Evolutionary conservation across 495 filamentous ascomycete genomes (phyloP).

Genomic region (Trichoderma gamsii): DNA sequence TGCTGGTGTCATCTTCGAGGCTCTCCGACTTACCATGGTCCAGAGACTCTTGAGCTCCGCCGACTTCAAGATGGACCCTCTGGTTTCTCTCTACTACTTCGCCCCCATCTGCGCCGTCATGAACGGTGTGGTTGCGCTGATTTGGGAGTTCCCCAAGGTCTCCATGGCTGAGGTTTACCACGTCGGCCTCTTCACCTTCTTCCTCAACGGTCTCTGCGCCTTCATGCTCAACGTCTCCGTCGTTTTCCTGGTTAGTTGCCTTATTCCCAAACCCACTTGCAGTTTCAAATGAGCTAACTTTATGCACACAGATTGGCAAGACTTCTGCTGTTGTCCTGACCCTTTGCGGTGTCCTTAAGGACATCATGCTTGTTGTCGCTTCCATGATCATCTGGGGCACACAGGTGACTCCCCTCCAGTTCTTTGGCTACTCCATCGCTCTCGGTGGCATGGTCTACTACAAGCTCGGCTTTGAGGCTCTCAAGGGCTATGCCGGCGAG

Average conservation of each 20-base stretch:
- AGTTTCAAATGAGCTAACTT: slow-evolving; percentile 25
- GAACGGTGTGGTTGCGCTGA: slow-evolving; percentile 73
- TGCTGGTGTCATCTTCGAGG: slow-evolving; percentile 81
- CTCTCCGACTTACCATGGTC: slow-evolving; percentile 85
- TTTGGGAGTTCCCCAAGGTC: slow-evolving; percentile 69
- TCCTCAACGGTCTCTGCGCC: slow-evolving; percentile 75
- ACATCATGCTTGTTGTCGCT: slow-evolving; percentile 85
- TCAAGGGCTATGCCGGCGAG: slow-evolving; percentile 71
- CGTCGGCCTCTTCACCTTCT: slow-evolving; percentile 67
- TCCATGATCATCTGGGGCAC: slow-evolving; percentile 89
- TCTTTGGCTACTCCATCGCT: slow-evolving; percentile 92
- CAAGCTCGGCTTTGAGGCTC: slow-evolving; percentile 83
- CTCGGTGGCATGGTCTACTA: slow-evolving; percentile 90
- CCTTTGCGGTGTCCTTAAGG: slow-evolving; percentile 96
- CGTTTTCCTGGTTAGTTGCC: slow-evolving; percentile 75
- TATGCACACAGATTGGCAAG: slow-evolving; percentile 72
- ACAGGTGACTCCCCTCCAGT: slow-evolving; percentile 72
- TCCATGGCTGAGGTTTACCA: slow-evolving; percentile 65
- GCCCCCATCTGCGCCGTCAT: slow-evolving; percentile 87
- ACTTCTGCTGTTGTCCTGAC: slow-evolving; percentile 95
- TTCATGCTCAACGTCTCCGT: slow-evolving; percentile 90
- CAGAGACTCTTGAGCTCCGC: slow-evolving; percentile 79
- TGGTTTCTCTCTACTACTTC: slow-evolving; percentile 95
- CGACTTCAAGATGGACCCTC: slow-evolving; percentile 96
- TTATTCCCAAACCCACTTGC: background rate